A percentile compares a stretch with the other conserved stretches of the same genome.
These are phyloP conservation scores for Darksidea phi DNA, from an alignment of 495 filamentous ascomycete genomes.

Conservation along the genomic window DNA sequence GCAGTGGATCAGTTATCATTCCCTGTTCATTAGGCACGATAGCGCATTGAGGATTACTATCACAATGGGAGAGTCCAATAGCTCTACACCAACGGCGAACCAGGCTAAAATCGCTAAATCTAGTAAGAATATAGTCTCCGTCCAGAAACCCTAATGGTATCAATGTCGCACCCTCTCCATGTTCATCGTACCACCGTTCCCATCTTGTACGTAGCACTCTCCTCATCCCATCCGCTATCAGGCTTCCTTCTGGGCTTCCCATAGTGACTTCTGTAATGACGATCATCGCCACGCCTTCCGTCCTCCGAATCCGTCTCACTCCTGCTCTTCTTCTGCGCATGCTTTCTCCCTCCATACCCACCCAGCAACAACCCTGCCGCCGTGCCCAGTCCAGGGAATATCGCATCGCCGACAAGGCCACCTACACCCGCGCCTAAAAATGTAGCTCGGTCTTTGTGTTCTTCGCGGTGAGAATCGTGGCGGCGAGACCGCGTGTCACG, in stretches of 20 bases:
- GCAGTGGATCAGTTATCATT: too few species aligned
- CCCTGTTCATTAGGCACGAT: too few species aligned
- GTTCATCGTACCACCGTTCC: conserved; percentile 23
- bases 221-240: conserved; percentile 20
- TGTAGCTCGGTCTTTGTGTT: conserved; percentile 19
- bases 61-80: too few species aligned
- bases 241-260: not conserved
- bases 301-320: not conserved
- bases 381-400: conserved; percentile 44
- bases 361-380: conserved; percentile 40
- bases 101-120: too few species aligned
- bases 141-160: too few species aligned
- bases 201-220: conserved; percentile 20
- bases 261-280: not conserved
- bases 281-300: not conserved
- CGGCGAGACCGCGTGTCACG: too few species aligned
- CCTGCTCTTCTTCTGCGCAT: conserved; percentile 35
- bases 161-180: too few species aligned
- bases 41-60: too few species aligned
- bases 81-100: too few species aligned
- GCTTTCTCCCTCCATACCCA: conserved; percentile 39
- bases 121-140: too few species aligned
- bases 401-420: conserved; percentile 40
- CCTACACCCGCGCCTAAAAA: conserved; percentile 43
- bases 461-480: conserved; percentile 8